Evolutionary conservation across 139 green algal species (phyloP), one percentile per base, ranked within the genome.

Genomic region (Tetratostichococcus sp.): DNA sequence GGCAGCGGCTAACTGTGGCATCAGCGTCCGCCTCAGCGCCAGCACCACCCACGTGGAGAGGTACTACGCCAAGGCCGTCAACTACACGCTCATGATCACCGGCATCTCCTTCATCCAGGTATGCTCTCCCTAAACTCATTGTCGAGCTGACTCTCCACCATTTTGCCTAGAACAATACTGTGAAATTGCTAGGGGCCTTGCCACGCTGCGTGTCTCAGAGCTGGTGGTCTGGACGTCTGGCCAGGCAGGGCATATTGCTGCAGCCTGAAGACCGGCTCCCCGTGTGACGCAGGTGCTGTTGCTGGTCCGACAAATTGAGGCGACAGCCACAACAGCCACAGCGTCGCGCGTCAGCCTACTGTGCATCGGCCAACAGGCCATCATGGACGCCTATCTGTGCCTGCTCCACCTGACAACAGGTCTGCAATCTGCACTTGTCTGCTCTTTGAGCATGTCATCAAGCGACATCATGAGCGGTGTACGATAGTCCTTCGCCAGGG

Each of bases 301-400:
- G 70, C 68, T 92, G 35, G 80, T 97, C 34, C 71, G 79, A 6
- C 92, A 97, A 75, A 93, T 94, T 72, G 91, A 95, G 79, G 65
- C 77, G 17, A 84, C 79, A 67, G 82, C 42, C 43, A 86, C 82
- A 0, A 83, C 79, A 28, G 76, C 81, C 14, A 69, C 77, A 1
- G 77, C 85, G 4, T 75, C 86, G 1, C 83, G 86, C 33, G 83
- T 97, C 30, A 96, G 90, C 0, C 76, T 97, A 59, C 78, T 93
- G 58, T 84, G 66, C 67, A 77, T 95, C 14, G 90, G 85, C 0
- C 80, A 90, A 71, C 92, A 96, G 81, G 87, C 92, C 22, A 82
- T 96, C 26, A 87, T 97, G 75, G 92, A 97, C 65, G 89, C 93
- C 4, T 96, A 93, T 82, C 80, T 94, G 4, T 97, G 92, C 86